Percentiles rank a stretch among this genome's conserved stretches.
phyloP scores from a whole-genome alignment of 2,329 filamentous ascomycete species.

The Aspergillus ochraceus region DNA sequence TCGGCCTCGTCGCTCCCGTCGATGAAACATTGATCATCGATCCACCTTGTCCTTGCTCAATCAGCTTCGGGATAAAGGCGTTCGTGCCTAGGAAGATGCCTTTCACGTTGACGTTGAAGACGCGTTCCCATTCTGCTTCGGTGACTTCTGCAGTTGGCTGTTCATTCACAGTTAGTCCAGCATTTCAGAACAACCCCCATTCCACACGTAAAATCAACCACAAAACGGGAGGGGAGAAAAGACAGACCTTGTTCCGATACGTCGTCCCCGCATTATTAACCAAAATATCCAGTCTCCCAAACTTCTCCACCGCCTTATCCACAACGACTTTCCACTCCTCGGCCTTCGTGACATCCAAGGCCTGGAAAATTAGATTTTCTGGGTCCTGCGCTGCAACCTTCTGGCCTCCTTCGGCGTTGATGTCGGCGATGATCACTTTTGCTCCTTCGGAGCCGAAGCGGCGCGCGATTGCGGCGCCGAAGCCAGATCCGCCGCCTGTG shows the following conservation, averaged over 20 bases:
- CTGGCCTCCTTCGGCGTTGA: conserved; percentile 38
- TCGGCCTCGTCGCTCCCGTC: conserved; percentile 43
- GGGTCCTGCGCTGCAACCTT: conserved; percentile 32
- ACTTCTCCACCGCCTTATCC: conserved; percentile 30
- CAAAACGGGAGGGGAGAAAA: no score
- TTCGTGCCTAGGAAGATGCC: conserved; percentile 40
- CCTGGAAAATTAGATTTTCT: conserved; percentile 31
- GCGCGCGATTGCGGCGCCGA: conserved; percentile 42
- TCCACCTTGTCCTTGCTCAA: conserved; percentile 42
- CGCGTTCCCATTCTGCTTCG: conserved; percentile 44
- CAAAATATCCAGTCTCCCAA: conserved; percentile 43
- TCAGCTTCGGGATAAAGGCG: conserved; percentile 35
- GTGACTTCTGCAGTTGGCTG: conserved; percentile 44
- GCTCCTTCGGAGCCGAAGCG: conserved; percentile 44
- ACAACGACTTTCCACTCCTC: conserved; percentile 35
- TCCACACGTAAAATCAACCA: no score
- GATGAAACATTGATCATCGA: conserved; percentile 48
- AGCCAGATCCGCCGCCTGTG: conserved; percentile 43
- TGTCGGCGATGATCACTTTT: conserved; percentile 44
- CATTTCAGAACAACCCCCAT: background rate
- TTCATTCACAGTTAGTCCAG: background rate
- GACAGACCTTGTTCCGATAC: conserved; percentile 37
- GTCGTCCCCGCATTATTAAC: conserved; percentile 51
- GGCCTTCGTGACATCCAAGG: conserved; percentile 36
- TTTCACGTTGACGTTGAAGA: conserved; percentile 48